A percentile compares a stretch with the other conserved stretches of the same genome.
phyloP scores from a whole-genome alignment of 1,139 yeast species.

The Protomyces arabidopsidicola region DNA sequence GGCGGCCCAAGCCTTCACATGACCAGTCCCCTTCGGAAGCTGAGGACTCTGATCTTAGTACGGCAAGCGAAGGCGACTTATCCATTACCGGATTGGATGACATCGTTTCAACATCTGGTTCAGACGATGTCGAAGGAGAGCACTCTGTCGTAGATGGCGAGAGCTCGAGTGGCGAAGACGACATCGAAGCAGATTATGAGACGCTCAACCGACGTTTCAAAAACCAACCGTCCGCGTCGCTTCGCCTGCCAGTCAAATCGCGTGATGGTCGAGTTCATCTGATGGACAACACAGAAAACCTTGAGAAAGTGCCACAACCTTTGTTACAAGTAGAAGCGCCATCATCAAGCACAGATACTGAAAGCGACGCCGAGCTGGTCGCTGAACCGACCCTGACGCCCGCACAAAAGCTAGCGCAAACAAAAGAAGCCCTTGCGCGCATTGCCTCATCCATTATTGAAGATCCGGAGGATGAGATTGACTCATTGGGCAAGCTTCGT shows the following conservation, averaged over 20 bases:
- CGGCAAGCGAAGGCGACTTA: neutral
- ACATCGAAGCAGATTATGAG: neutral
- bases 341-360: neutral
- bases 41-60: neutral
- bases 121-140: neutral
- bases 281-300: neutral
- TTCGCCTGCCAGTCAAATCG: slow-evolving; percentile 11
- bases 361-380: neutral
- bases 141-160: neutral
- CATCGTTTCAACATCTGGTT: neutral
- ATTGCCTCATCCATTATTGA: slow-evolving; percentile 73
- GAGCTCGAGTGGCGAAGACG: neutral
- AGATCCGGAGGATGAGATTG: slow-evolving; percentile 82
- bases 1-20: neutral
- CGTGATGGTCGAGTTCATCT: slow-evolving; percentile 13
- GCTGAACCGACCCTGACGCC: slow-evolving; percentile 34
- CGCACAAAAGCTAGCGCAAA: slow-evolving; percentile 50
- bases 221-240: neutral
- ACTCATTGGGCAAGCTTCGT: slow-evolving; percentile 62
- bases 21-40: neutral
- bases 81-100: neutral
- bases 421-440: slow-evolving; percentile 80
- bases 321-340: neutral
- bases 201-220: neutral
- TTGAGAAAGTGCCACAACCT: neutral